Evolutionary conservation across 176 grass and related monocot species (phyloP), one percentile per base, ranked within the genome.

Genomic region (Triticum monococcum): DNA sequence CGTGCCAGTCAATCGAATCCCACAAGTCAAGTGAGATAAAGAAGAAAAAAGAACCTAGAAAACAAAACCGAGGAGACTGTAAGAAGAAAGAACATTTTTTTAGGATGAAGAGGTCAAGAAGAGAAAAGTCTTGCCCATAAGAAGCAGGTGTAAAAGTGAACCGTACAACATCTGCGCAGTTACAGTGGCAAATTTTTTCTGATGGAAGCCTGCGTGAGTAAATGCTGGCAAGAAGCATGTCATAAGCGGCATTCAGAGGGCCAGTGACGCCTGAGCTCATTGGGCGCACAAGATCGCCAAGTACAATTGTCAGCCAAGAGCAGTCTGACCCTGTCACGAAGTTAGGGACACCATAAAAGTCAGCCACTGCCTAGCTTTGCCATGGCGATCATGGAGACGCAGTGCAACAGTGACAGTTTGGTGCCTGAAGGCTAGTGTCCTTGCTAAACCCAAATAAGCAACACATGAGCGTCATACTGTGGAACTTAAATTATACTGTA

Each of bases 301-400:
- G 46, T 52, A 30, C 25, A 18, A 72, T 78, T 31, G 57, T 31
- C 71, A 74, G 3, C 4, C 24, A 75, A 2, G 25, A 14, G 81
- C 56, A 84, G 40, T 65, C 41, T 68, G 59, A 6, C 60, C 24
- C 56, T 68, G 59, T 4, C 60, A 23, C 6, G 50, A 46, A 89
- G 32, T 63, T 80, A 46, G 43, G 71, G 38, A 54, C 32, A 79
- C 63, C 52, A 72, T 84, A 88, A 88, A 88, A 70, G 18, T 14
- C 30, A 78, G 9, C 14, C 36, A 17, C 20, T 14, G 31, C 10
- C 20, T 24, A 28, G 67, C 17, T 70, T 66, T 70, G 6, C 36
- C 68, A 72, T 40, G 45, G 73, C 12, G 45, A 31, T 20, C 45
- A 20, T 11, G 12, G 24, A 48, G 24, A 52, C 41, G 32, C 13